A percentile compares a stretch with the other conserved stretches of the same genome.
Evolutionary conservation across 306 rosid species (phyloP).

Genomic region (Fragaria iinumae): DNA sequence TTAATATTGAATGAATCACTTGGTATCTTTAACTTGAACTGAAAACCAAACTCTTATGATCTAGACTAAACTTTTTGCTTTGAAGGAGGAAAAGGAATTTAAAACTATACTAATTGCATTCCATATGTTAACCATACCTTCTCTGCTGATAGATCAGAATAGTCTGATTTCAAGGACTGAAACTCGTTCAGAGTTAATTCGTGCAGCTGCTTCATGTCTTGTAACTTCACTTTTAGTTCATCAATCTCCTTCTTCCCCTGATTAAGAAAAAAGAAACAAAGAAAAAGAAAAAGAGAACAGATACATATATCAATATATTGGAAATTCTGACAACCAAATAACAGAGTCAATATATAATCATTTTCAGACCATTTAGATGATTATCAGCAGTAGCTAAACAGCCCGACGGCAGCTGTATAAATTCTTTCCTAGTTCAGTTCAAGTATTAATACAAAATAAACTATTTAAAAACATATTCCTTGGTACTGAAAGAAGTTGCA

Average conservation of each 20-base stretch:
- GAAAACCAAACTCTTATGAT: constrained; percentile 7
- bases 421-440: background rate
- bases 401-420: background rate
- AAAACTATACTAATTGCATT: background rate
- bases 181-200: constrained; percentile 43
- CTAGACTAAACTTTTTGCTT: background rate
- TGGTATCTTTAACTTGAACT: constrained; percentile 6
- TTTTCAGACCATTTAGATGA: background rate
- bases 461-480: background rate
- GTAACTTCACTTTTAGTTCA: constrained; percentile 40
- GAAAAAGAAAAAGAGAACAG: background rate
- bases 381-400: background rate
- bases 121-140: constrained; percentile 38
- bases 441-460: background rate
- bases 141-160: constrained; percentile 34
- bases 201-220: constrained; percentile 38
- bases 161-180: constrained; percentile 43
- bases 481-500: background rate
- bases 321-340: background rate
- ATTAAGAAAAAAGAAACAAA: background rate
- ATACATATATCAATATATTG: background rate
- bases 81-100: background rate
- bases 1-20: constrained; percentile 5
- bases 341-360: background rate
- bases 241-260: constrained; percentile 43